phyloP scores from a whole-genome alignment of 768 basidiomycete species.

The Russula olivacea region DNA sequence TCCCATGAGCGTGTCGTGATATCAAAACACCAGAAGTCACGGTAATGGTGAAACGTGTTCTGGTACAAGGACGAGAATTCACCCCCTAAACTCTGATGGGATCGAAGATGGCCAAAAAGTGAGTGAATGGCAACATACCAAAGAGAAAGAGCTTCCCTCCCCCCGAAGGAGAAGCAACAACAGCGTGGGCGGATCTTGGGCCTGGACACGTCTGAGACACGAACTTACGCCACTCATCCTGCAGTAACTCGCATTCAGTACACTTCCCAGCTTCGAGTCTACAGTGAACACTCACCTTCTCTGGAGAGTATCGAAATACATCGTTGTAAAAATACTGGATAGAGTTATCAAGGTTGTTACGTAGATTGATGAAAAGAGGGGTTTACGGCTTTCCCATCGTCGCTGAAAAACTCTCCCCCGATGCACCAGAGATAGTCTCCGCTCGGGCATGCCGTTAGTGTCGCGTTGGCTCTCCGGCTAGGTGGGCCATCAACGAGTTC shows the following conservation, averaged over 20 bases:
- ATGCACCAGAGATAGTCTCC: slow-evolving; percentile 81
- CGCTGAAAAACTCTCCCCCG: slow-evolving; percentile 83
- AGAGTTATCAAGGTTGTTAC: background rate
- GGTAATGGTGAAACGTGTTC: slow-evolving; percentile 81
- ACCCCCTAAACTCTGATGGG: slow-evolving; percentile 45
- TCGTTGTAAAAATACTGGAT: slow-evolving; percentile 80
- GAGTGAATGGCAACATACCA: slow-evolving; percentile 37
- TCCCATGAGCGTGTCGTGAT: slow-evolving; percentile 78
- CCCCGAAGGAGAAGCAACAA: slow-evolving; percentile 63
- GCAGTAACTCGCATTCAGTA: background rate
- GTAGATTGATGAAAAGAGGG: slow-evolving; percentile 2
- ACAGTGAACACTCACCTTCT: slow-evolving; percentile 45
- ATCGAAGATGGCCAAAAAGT: background rate
- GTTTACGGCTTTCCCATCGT: slow-evolving; percentile 73
- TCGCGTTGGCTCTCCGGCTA: slow-evolving; percentile 76
- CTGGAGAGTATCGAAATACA: slow-evolving; percentile 79
- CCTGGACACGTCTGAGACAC: slow-evolving; percentile 81
- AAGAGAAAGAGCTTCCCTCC: slow-evolving; percentile 86
- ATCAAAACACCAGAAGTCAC: slow-evolving; percentile 87
- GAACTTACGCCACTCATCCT: slow-evolving; percentile 89
- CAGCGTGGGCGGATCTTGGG: slow-evolving; percentile 82
- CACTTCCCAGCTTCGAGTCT: background rate
- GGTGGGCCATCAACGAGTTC: slow-evolving; percentile 81
- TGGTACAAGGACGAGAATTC: slow-evolving; percentile 84
- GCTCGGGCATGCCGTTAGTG: slow-evolving; percentile 70